Conservation (phyloP, 768 basidiomycete species). For the Sarcomyxa edulis region DNA sequence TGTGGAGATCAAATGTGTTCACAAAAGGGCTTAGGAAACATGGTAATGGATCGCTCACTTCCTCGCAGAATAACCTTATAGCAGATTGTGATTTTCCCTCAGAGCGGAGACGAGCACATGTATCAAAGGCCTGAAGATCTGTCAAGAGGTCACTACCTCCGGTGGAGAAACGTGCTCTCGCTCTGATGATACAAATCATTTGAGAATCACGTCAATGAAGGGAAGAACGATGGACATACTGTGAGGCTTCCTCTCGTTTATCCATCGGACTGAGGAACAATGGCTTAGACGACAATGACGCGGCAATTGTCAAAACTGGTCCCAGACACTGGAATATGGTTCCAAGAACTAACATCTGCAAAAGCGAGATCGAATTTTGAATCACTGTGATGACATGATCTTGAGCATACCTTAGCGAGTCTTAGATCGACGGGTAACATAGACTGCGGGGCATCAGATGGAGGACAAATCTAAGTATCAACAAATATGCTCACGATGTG, state of each 20-base stretch:
- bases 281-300: slow-evolving; percentile 82
- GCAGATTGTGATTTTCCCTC: slow-evolving; percentile 42
- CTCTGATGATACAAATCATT: slow-evolving; percentile 35
- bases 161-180: slow-evolving; percentile 61
- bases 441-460: slow-evolving; percentile 38
- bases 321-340: slow-evolving; percentile 80
- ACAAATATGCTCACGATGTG: slow-evolving; percentile 51
- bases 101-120: slow-evolving; percentile 45
- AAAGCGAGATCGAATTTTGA: slow-evolving; percentile 1
- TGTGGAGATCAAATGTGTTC: slow-evolving; percentile 22
- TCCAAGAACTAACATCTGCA: slow-evolving; percentile 84
- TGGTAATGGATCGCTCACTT: slow-evolving; percentile 32
- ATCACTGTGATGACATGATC: too few species aligned
- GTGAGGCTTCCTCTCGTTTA: slow-evolving; percentile 72
- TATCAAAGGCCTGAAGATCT: slow-evolving; percentile 70
- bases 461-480: background rate
- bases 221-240: slow-evolving; percentile 34
- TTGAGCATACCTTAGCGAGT: slow-evolving; percentile 63
- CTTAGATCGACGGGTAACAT: slow-evolving; percentile 85
- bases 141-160: slow-evolving; percentile 84
- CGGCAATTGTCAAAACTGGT: slow-evolving; percentile 77
- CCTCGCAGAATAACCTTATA: slow-evolving; percentile 64
- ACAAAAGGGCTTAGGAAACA: background rate
- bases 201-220: background rate
- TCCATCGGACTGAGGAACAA: slow-evolving; percentile 81